Percentiles rank a stretch among this genome's conserved stretches.
Evolutionary conservation across 2,329 filamentous ascomycete genomes (phyloP).

Genomic region (Pseudocercospora fuligena): DNA sequence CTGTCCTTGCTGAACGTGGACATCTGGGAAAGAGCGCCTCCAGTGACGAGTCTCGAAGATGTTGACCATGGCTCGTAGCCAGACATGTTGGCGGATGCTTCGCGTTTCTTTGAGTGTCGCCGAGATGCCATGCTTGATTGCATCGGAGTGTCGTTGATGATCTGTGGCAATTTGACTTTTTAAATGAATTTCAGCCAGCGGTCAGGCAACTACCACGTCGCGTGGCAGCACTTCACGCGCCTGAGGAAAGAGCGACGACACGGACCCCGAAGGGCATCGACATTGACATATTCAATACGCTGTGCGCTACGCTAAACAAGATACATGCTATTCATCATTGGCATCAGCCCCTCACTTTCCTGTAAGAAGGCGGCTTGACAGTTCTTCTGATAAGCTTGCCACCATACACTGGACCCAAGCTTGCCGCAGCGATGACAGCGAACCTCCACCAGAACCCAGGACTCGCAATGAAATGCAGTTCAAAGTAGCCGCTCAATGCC

Average conservation of each 20-base stretch:
- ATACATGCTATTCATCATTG: background rate
- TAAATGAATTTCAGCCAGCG: background rate
- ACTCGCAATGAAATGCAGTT: constrained; percentile 77
- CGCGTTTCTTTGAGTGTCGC: background rate
- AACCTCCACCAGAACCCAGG: constrained; percentile 89
- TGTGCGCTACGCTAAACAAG: background rate
- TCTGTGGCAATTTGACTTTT: too few species aligned
- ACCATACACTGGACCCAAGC: constrained; percentile 83
- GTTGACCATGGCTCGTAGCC: constrained; percentile 6
- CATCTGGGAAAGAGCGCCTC: constrained; percentile 8
- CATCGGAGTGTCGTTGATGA: background rate
- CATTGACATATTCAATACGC: background rate
- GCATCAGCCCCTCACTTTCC: constrained; percentile 70
- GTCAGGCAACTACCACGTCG: background rate
- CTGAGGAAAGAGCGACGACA: background rate
- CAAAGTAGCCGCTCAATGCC: constrained; percentile 88
- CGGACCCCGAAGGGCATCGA: background rate
- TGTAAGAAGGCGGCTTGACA: constrained; percentile 89
- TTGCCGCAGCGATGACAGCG: constrained; percentile 76
- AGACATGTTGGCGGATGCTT: background rate
- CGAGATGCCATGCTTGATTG: background rate
- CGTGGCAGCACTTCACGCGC: background rate
- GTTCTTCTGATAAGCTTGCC: constrained; percentile 83
- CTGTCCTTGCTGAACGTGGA: constrained; percentile 11
- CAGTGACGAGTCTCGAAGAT: background rate